Evolutionary conservation across 495 filamentous ascomycete genomes (phyloP).

Genomic region (Neurospora sp.): DNA sequence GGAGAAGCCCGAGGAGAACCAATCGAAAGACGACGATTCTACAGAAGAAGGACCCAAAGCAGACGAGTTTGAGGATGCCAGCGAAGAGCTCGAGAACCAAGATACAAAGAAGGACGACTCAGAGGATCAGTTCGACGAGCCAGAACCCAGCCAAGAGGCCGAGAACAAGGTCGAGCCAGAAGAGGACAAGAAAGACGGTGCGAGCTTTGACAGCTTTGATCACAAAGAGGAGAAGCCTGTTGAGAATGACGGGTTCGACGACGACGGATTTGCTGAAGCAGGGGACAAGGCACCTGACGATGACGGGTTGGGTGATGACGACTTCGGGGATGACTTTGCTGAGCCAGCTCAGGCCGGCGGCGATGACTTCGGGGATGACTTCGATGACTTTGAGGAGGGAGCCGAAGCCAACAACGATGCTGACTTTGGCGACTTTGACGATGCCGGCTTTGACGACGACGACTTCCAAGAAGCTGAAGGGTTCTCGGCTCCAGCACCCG

Average conservation of each 20-base stretch:
- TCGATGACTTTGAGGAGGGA: slow-evolving; percentile 92
- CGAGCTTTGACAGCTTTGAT: background rate
- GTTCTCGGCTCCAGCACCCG: slow-evolving; percentile 35
- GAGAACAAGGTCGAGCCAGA: background rate
- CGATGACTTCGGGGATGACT: slow-evolving; percentile 72
- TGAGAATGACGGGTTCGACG: background rate
- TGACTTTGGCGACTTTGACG: slow-evolving; percentile 57
- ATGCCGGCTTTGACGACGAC: slow-evolving; percentile 28
- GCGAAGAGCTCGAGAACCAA: background rate
- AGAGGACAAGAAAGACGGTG: background rate
- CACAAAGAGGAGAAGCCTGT: background rate
- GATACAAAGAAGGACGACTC: background rate
- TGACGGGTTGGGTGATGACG: slow-evolving; percentile 23
- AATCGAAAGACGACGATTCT: background rate
- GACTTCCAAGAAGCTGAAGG: slow-evolving; percentile 60
- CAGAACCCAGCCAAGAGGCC: background rate
- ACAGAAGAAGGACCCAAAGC: background rate
- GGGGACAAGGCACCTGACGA: background rate
- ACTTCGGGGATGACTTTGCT: slow-evolving; percentile 27
- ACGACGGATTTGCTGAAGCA: background rate
- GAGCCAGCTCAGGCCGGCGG: slow-evolving; percentile 32
- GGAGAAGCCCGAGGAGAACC: background rate
- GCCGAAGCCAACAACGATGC: slow-evolving; percentile 69
- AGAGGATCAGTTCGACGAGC: background rate
- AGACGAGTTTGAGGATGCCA: background rate